These are phyloP conservation scores for Torulaspora gathmanii DNA, from an alignment of 805 yeast genomes.

Conservation along the genomic window DNA sequence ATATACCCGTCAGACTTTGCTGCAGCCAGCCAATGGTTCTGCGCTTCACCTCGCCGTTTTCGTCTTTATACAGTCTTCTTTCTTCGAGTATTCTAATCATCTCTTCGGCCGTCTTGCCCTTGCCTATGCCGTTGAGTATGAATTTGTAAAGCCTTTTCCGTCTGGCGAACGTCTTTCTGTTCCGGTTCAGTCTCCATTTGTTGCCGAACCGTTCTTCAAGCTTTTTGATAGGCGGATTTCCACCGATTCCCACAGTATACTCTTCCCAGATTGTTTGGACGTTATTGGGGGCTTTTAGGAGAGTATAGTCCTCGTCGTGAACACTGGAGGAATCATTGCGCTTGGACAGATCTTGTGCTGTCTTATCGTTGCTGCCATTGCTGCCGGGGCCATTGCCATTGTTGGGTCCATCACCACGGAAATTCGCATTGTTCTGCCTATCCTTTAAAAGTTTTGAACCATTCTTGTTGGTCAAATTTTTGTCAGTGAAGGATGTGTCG, in stretches of 20 bases:
- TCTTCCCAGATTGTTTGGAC: slow-evolving; percentile 39
- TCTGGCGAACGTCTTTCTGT: slow-evolving; percentile 36
- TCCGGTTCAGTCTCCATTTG: slow-evolving; percentile 40
- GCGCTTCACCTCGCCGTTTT: slow-evolving; percentile 33
- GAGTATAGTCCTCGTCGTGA: slow-evolving; percentile 24
- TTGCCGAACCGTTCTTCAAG: slow-evolving; percentile 41
- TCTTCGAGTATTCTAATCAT: slow-evolving; percentile 33
- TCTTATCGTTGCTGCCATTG: background rate
- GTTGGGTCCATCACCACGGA: background rate
- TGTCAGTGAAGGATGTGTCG: background rate
- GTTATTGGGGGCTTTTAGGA: slow-evolving; percentile 34
- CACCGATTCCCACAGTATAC: slow-evolving; percentile 40
- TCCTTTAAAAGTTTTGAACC: background rate
- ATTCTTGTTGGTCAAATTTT: background rate
- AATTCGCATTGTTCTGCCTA: background rate
- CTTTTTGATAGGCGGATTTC: slow-evolving; percentile 39
- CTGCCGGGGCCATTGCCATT: background rate
- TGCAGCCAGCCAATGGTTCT: slow-evolving; percentile 38
- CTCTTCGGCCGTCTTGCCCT: slow-evolving; percentile 35
- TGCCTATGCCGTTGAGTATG: slow-evolving; percentile 33
- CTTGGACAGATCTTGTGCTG: background rate
- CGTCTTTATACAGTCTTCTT: slow-evolving; percentile 31
- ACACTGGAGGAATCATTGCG: slow-evolving; percentile 1
- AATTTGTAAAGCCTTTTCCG: slow-evolving; percentile 37
- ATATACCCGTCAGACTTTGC: slow-evolving; percentile 35